These are phyloP conservation scores for Withania somnifera DNA, from an alignment of 305 asterid species.

Conservation along the genomic window DNA sequence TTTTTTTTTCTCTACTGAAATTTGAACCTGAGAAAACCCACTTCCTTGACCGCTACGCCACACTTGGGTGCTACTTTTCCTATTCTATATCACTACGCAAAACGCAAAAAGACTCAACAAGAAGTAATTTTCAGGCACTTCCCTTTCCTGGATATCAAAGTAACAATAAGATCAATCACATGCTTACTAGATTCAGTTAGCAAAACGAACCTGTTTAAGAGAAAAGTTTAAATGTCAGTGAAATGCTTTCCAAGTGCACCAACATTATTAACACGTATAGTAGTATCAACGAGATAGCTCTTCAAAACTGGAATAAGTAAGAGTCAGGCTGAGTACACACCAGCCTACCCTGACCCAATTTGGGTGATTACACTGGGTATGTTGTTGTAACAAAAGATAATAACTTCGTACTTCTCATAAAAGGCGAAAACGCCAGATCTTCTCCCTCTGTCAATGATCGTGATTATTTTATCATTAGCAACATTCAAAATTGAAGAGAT, in stretches of 20 bases:
- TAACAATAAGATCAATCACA: background rate
- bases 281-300: background rate
- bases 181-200: background rate
- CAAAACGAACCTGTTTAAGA: background rate
- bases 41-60: no score
- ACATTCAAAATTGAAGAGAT: slow-evolving; percentile 2
- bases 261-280: background rate
- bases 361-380: no score
- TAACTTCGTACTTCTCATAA: background rate
- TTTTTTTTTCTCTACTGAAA: no score
- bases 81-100: background rate
- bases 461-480: background rate
- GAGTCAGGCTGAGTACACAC: no score
- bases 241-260: background rate
- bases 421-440: background rate
- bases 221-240: background rate
- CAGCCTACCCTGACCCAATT: no score
- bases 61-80: no score
- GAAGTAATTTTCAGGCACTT: background rate
- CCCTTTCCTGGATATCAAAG: background rate
- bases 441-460: background rate
- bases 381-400: background rate
- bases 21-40: no score
- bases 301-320: background rate
- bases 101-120: background rate